Evolutionary conservation across 768 basidiomycete species (phyloP).

Genomic region (Pulveroboletus frians): DNA sequence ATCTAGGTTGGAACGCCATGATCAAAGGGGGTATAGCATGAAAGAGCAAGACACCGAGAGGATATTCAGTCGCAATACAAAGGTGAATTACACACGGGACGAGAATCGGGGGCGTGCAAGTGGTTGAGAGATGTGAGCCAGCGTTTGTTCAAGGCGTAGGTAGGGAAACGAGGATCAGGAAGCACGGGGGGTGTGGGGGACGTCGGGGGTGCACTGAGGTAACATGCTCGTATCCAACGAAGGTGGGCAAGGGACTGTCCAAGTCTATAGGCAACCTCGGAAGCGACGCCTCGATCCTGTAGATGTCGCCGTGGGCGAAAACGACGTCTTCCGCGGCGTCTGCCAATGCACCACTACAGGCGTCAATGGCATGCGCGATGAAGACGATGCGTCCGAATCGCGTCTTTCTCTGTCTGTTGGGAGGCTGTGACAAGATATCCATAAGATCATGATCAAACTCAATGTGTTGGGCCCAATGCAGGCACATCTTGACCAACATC

Average conservation of each 20-base stretch:
- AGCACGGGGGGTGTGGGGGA: constrained; percentile 1
- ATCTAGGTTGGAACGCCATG: constrained; percentile 7
- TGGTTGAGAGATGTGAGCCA: background rate
- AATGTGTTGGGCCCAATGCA: no score
- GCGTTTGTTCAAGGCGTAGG: background rate
- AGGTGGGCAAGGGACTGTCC: constrained; percentile 13
- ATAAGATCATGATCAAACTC: no score
- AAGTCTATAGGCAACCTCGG: constrained; percentile 20
- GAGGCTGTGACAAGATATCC: no score
- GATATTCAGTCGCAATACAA: constrained; percentile 27
- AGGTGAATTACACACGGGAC: constrained; percentile 3
- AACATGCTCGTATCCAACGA: constrained; percentile 9
- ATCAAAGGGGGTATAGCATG: constrained; percentile 15
- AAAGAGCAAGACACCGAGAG: background rate
- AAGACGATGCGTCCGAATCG: constrained; percentile 46
- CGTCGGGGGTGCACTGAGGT: constrained; percentile 23
- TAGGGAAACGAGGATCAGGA: no score
- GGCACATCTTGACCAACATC: no score
- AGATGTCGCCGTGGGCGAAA: constrained; percentile 19
- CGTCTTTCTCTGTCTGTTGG: constrained; percentile 41
- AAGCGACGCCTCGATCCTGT: constrained; percentile 23
- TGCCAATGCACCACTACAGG: constrained; percentile 33
- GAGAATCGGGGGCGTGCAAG: background rate
- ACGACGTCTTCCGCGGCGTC: constrained; percentile 21
- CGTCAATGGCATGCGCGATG: constrained; percentile 39